Conservation (phyloP, 129 eudicot genomes). For the carrot (Daucus carota) region DH1_v3.0 NC_030386.2:30770501-30771000, state of each 20-base stretch:
- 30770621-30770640: not conserved
- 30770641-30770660: not conserved
- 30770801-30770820: not conserved
- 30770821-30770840: not conserved
- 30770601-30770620: not conserved
- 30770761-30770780: not conserved
- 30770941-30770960: not conserved
- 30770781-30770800: no score
- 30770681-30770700: not conserved
- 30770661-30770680: not conserved
- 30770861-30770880: not conserved
- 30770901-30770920: not conserved
- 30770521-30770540: conserved; percentile 27
- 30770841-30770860: not conserved
- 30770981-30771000: not conserved
- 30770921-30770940: not conserved
- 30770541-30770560: conserved; percentile 11
- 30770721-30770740: not conserved
- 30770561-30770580: conserved; percentile 25
- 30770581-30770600: not conserved
- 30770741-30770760: not conserved
- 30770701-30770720: not conserved
- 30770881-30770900: not conserved
- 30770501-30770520: conserved; percentile 34
- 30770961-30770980: not conserved